These are phyloP conservation scores for Annulohypoxylon truncatum DNA, from an alignment of 2,329 filamentous ascomycete genomes.

Conservation along the genomic window DNA sequence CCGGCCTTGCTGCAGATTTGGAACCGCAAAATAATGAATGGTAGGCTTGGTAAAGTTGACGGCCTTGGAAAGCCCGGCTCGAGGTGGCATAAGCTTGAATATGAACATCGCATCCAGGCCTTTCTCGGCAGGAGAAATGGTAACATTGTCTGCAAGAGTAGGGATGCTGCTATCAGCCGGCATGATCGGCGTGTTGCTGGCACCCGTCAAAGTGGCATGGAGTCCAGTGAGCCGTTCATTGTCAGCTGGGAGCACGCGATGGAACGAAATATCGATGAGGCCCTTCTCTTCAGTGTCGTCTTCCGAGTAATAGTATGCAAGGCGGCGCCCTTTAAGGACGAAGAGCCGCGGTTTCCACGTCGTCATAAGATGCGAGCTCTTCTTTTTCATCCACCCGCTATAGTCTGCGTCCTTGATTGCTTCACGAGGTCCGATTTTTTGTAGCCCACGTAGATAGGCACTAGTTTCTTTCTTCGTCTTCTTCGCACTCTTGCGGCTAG, in stretches of 20 bases:
- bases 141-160: slow-evolving; percentile 59
- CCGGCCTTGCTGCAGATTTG: slow-evolving; percentile 86
- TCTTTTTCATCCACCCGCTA: slow-evolving; percentile 99
- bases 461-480: slow-evolving; percentile 96
- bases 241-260: slow-evolving; percentile 94
- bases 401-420: slow-evolving; percentile 91
- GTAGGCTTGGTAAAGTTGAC: slow-evolving; percentile 98
- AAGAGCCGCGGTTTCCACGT: slow-evolving; percentile 99
- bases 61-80: slow-evolving; percentile 85
- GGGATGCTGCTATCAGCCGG: slow-evolving; percentile 60
- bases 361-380: slow-evolving; percentile 93
- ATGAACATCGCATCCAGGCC: slow-evolving; percentile 87
- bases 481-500: slow-evolving; percentile 60
- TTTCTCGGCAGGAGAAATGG: slow-evolving; percentile 53
- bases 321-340: slow-evolving; percentile 86
- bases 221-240: slow-evolving; percentile 90
- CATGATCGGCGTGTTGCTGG: slow-evolving; percentile 74
- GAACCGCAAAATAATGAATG: slow-evolving; percentile 97
- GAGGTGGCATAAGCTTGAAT: slow-evolving; percentile 95
- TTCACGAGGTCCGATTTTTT: slow-evolving; percentile 83
- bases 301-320: slow-evolving; percentile 97
- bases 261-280: slow-evolving; percentile 96
- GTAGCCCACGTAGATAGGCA: slow-evolving; percentile 87
- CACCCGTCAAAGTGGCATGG: slow-evolving; percentile 90
- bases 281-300: slow-evolving; percentile 93